Conservation (phyloP, 176 grass and related monocot genomes). For the Phyllostachys edulis region DNA sequence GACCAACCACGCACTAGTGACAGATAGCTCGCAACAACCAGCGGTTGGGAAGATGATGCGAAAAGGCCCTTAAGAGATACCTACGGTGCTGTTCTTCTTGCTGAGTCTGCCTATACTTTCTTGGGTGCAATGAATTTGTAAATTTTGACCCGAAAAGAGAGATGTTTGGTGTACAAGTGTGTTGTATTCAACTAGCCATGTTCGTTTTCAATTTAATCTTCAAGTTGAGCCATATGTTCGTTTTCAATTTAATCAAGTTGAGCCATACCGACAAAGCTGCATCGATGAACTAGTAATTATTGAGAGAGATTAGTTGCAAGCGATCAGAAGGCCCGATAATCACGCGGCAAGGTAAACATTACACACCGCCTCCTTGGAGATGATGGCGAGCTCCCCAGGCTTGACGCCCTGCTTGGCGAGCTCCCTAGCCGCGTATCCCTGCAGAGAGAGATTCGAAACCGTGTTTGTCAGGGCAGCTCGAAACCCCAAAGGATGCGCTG, state of each 20-base stretch:
- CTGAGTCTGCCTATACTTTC: background rate
- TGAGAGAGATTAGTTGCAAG: too few relatives aligned
- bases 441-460: background rate
- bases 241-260: background rate
- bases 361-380: slow-evolving; percentile 82
- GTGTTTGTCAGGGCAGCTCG: too few relatives aligned
- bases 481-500: too few relatives aligned
- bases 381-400: slow-evolving; percentile 85
- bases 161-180: background rate
- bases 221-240: background rate
- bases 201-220: background rate
- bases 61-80: background rate
- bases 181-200: background rate
- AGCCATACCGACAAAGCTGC: too few relatives aligned
- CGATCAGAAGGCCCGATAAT: background rate
- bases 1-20: background rate
- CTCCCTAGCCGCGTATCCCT: slow-evolving; percentile 92
- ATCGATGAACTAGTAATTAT: too few relatives aligned
- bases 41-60: background rate
- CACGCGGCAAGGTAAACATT: background rate
- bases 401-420: slow-evolving; percentile 76
- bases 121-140: background rate
- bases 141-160: background rate
- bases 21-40: background rate
- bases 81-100: background rate